Percentiles rank a stretch among this genome's conserved stretches.
These are phyloP conservation scores for Pneumocystis sp. DNA, from an alignment of 1,139 yeast species.

Conservation along the genomic window DNA sequence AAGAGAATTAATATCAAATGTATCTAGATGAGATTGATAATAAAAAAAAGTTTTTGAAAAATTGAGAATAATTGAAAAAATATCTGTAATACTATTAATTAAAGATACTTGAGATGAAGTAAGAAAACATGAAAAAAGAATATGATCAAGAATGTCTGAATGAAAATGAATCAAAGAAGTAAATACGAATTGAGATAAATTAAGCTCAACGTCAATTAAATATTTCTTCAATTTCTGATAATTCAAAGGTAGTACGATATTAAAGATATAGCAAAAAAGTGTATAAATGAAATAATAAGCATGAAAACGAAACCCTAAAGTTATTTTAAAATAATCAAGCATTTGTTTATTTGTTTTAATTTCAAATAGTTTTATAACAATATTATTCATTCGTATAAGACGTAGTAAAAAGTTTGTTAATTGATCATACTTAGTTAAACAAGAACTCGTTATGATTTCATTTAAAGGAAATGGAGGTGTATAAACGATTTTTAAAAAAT, in stretches of 20 bases:
- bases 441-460: neutral
- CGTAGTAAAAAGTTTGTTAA: neutral
- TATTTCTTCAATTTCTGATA: neutral
- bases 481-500: neutral
- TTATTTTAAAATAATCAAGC: neutral
- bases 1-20: neutral
- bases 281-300: neutral
- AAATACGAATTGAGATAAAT: neutral
- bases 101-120: neutral
- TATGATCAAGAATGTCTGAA: neutral
- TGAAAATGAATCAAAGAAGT: neutral
- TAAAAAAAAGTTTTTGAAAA: neutral
- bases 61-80: neutral
- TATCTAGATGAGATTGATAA: neutral
- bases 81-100: neutral
- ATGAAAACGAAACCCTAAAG: neutral
- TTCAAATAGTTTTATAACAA: neutral
- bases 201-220: neutral
- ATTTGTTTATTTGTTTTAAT: neutral
- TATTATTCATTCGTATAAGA: neutral
- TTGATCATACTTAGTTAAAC: neutral
- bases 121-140: neutral
- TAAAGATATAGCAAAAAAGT: neutral
- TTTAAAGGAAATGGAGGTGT: conserved; percentile 1
- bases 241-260: neutral